phyloP scores from a whole-genome alignment of 148 eudicot species.

The Diospyros kaki region DNA sequence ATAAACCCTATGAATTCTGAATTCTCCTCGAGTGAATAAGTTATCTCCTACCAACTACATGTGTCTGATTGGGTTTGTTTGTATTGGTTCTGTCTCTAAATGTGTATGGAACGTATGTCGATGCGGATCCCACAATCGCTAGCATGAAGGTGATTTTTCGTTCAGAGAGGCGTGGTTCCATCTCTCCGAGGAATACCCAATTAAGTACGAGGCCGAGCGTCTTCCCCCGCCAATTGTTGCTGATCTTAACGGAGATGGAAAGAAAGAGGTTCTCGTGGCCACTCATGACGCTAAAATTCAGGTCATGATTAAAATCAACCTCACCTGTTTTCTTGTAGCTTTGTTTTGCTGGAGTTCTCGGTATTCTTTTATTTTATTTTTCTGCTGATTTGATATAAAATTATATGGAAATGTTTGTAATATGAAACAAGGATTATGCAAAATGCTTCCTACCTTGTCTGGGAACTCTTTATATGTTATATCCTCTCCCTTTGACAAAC shows the following conservation, averaged over 20 bases:
- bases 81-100: background rate
- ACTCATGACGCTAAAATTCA: constrained; percentile 95
- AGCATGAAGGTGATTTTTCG: constrained; percentile 97
- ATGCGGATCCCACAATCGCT: background rate
- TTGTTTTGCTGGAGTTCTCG: background rate
- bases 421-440: background rate
- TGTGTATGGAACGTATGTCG: background rate
- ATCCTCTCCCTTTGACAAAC: background rate
- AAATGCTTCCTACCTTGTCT: background rate
- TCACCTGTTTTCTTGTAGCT: background rate
- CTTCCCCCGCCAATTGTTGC: constrained; percentile 90
- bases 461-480: background rate
- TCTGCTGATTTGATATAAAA: background rate
- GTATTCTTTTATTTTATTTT: background rate
- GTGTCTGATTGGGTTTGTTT: background rate
- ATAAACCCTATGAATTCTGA: constrained; percentile 18
- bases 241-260: constrained; percentile 95
- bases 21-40: background rate
- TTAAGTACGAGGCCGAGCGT: constrained; percentile 87
- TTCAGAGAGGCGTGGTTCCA: constrained; percentile 96
- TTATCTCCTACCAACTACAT: too few species aligned
- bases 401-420: background rate
- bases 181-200: constrained; percentile 86
- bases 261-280: constrained; percentile 77
- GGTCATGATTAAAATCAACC: constrained; percentile 26